phyloP scores from a whole-genome alignment of 2,329 filamentous ascomycete genomes.

The Phaeosphaeria sp. region DNA sequence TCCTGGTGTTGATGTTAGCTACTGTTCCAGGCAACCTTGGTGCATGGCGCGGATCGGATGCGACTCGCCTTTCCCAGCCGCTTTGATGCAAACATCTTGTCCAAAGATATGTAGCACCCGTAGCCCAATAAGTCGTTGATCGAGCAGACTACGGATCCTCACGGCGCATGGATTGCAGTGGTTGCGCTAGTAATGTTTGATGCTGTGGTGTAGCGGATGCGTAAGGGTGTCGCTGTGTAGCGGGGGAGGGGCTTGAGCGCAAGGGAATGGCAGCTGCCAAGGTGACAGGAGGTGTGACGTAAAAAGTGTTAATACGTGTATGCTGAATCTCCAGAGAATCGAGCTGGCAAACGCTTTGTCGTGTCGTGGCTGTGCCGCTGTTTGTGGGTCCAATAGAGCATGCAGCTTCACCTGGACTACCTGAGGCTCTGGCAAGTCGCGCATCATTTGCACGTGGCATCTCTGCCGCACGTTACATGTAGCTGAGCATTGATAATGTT shows the following conservation, averaged over 20 bases:
- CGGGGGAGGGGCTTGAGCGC: not conserved
- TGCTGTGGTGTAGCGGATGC: not conserved
- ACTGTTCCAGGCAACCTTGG: not conserved
- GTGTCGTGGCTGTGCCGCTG: not conserved
- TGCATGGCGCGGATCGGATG: not conserved
- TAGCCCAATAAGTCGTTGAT: not conserved
- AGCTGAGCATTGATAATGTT: not conserved
- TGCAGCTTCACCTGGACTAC: not conserved
- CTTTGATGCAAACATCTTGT: slow-evolving; percentile 59
- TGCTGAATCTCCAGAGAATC: not conserved
- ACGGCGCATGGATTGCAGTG: not conserved
- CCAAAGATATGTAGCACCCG: not conserved
- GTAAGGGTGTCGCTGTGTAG: not conserved
- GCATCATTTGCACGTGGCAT: not conserved
- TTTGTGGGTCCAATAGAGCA: not conserved
- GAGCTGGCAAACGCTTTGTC: not conserved
- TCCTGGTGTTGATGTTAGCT: slow-evolving; percentile 17
- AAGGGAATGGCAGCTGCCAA: not conserved
- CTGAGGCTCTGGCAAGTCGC: not conserved
- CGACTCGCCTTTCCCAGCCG: slow-evolving; percentile 55
- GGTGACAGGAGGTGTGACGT: not conserved
- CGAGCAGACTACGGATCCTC: not conserved
- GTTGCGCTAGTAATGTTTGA: not conserved
- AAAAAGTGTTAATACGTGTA: not conserved
- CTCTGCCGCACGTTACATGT: not conserved